A percentile compares a stretch with the other conserved stretches of the same genome.
These are phyloP conservation scores for Berberis vulgaris DNA, from an alignment of 164 flowering plant genomes.

Conservation along the genomic window DNA sequence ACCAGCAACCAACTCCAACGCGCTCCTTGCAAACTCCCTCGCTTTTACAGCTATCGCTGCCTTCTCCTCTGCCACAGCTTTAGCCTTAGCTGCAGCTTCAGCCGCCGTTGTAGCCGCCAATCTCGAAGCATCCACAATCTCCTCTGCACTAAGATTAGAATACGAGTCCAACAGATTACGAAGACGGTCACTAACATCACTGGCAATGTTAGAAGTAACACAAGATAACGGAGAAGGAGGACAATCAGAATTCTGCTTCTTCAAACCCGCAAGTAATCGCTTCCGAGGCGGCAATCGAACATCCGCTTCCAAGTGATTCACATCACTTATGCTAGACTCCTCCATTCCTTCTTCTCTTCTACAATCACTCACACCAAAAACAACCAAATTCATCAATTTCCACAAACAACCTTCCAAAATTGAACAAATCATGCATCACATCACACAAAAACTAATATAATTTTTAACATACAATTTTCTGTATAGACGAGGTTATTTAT, in stretches of 20 bases:
- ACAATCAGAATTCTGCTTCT: conserved; percentile 46
- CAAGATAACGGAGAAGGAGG: conserved; percentile 10
- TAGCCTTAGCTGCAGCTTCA: conserved; percentile 65
- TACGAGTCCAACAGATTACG: conserved; percentile 29
- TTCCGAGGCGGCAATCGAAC: conserved; percentile 84
- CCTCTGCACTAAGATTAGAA: conserved; percentile 40
- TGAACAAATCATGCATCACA: no score
- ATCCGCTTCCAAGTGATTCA: conserved; percentile 58
- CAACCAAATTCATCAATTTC: no score
- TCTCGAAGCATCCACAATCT: conserved; percentile 60
- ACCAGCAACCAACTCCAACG: conserved; percentile 60
- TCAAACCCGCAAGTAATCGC: conserved; percentile 81
- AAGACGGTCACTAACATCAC: conserved; percentile 33
- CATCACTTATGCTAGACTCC: conserved; percentile 47
- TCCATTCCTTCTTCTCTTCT: conserved; percentile 6
- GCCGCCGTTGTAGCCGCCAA: conserved; percentile 55
- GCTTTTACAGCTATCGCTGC: conserved; percentile 77
- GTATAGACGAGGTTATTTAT: no score
- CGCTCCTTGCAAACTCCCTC: conserved; percentile 72
- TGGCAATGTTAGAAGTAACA: conserved; percentile 15
- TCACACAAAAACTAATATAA: no score
- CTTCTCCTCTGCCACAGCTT: conserved; percentile 77
- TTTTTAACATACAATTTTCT: no score
- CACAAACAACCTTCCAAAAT: no score
- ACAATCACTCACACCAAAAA: no score